These are phyloP conservation scores for Talaromyces trachyspermus DNA, from an alignment of 495 filamentous ascomycete species.

Conservation along the genomic window DNA sequence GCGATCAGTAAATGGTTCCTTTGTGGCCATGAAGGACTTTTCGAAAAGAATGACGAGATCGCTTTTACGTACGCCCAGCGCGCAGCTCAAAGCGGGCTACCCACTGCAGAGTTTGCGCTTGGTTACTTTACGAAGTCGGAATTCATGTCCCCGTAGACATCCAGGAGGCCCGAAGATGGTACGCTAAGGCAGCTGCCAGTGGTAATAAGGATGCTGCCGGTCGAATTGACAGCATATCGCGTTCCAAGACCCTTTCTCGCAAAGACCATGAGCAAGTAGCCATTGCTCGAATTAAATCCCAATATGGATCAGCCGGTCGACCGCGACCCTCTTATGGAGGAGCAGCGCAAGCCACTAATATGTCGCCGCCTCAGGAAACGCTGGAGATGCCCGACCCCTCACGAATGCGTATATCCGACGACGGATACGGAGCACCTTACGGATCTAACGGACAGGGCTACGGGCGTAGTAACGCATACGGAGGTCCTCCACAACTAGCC, in stretches of 20 bases:
- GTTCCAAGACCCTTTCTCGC: slow-evolving; percentile 79
- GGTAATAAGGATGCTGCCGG: slow-evolving; percentile 84
- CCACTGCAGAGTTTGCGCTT: slow-evolving; percentile 93
- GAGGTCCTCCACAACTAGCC: slow-evolving; percentile 24
- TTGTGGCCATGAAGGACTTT: slow-evolving; percentile 83
- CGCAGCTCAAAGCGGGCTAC: slow-evolving; percentile 69
- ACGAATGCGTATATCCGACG: slow-evolving; percentile 34
- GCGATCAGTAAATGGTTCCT: slow-evolving; percentile 98
- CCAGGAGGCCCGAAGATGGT: slow-evolving; percentile 81
- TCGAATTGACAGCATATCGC: slow-evolving; percentile 76
- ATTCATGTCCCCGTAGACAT: slow-evolving; percentile 77
- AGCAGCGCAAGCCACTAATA: slow-evolving; percentile 41
- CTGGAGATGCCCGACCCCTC: slow-evolving; percentile 69
- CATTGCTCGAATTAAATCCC: slow-evolving; percentile 82
- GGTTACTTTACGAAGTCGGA: slow-evolving; percentile 98
- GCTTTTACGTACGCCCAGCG: slow-evolving; percentile 86
- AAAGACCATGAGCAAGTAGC: slow-evolving; percentile 90
- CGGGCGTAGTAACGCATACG: slow-evolving; percentile 11
- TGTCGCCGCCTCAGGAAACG: slow-evolving; percentile 48
- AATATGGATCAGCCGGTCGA: slow-evolving; percentile 77
- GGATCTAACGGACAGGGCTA: slow-evolving; percentile 4
- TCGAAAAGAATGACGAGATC: slow-evolving; percentile 90
- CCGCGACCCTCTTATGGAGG: slow-evolving; percentile 44
- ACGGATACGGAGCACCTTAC: slow-evolving; percentile 33
- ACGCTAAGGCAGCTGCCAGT: slow-evolving; percentile 79